Conservation (phyloP, 2,329 filamentous ascomycete genomes). For the Nigrospora oryzae region DNA sequence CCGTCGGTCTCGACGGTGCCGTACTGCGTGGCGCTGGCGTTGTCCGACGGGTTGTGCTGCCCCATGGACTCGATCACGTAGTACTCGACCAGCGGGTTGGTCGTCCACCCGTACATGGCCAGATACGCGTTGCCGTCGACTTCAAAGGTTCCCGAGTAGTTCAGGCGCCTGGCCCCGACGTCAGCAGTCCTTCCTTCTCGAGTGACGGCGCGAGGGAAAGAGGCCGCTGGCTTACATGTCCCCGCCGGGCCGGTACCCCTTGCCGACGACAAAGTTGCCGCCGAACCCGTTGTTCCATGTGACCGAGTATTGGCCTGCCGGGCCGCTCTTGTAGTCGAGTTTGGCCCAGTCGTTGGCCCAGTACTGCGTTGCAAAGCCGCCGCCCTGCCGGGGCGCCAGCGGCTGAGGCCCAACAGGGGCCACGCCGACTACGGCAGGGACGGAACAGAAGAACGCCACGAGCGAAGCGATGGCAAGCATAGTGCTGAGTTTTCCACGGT, state of each 20-base stretch:
- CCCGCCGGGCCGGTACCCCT: background rate
- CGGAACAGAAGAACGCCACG: no score
- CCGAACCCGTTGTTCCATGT: background rate
- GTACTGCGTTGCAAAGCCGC: background rate
- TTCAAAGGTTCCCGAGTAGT: conserved; percentile 24
- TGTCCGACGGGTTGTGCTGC: conserved; percentile 9
- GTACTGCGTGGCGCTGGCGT: conserved; percentile 6
- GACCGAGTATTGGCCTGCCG: background rate
- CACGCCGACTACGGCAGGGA: no score
- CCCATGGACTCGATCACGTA: conserved; percentile 1
- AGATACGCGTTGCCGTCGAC: conserved; percentile 11
- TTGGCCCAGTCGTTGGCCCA: conserved; percentile 1
- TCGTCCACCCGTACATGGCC: conserved; percentile 15
- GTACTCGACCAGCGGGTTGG: conserved; percentile 10
- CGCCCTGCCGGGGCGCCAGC: background rate
- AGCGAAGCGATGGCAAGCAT: no score
- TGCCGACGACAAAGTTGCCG: conserved; percentile 3
- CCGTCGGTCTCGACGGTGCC: conserved; percentile 8
- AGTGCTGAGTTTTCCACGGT: no score
- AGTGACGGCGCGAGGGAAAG: no score
- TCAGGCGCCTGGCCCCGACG: conserved; percentile 8
- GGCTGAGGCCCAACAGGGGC: no score
- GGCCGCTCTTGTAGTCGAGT: background rate
- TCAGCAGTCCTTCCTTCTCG: no score
- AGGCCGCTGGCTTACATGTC: background rate